Conservation (phyloP, 208 protist genomes). For the Leishmania mexicana region DNA sequence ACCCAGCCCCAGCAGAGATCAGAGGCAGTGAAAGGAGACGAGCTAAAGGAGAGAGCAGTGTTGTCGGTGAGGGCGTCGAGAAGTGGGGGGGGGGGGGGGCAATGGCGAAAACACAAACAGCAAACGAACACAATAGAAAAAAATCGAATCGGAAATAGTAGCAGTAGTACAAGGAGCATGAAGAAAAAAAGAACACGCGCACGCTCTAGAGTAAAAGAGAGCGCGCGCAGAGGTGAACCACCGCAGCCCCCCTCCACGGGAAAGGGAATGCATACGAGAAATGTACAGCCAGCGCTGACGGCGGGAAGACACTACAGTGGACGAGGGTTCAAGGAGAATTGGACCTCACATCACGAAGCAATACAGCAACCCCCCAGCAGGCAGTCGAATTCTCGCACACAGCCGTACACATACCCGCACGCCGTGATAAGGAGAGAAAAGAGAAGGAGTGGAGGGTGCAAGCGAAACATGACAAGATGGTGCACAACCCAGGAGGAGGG, state of each 20-base stretch:
- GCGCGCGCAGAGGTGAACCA: neutral
- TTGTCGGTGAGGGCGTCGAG: neutral
- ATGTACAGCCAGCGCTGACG: neutral
- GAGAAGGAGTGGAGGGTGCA: neutral
- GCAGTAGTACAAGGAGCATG: neutral
- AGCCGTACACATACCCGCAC: neutral
- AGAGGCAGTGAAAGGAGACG: neutral
- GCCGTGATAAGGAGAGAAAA: neutral
- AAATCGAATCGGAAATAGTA: too few relatives aligned
- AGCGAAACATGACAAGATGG: neutral
- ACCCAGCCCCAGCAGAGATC: neutral
- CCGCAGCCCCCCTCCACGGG: neutral
- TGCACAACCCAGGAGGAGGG: neutral
- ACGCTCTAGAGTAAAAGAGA: neutral
- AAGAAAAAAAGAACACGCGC: neutral
- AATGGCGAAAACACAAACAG: neutral
- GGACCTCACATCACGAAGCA: neutral
- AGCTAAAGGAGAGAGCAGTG: neutral
- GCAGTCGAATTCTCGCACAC: neutral
- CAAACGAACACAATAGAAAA: neutral
- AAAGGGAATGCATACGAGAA: neutral
- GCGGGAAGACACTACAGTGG: neutral
- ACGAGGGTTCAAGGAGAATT: neutral
- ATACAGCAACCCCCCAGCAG: neutral
- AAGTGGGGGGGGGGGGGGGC: neutral